Conservation (phyloP, 306 rosid species). For the Cucurbita pepo region DNA sequence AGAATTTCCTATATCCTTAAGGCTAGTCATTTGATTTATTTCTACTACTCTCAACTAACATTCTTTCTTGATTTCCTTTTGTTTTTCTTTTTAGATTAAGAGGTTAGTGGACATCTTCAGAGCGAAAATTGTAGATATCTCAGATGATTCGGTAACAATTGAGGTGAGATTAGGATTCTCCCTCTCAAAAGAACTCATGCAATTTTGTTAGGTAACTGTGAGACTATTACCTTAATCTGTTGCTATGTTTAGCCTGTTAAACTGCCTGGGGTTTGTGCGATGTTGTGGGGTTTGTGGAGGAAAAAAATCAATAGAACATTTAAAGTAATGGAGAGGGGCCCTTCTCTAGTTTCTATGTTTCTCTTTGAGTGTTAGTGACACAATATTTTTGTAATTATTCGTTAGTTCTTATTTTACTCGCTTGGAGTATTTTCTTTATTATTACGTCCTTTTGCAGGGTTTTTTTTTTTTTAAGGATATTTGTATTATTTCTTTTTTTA, state of each 20-base stretch:
- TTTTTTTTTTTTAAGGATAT: background rate
- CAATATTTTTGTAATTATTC: background rate
- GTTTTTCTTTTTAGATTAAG: slow-evolving; percentile 21
- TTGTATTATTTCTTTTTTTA: background rate
- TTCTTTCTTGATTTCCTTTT: background rate
- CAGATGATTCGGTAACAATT: slow-evolving; percentile 28
- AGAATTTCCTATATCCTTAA: background rate
- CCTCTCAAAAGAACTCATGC: background rate
- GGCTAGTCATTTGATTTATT: background rate
- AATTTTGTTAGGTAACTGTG: background rate
- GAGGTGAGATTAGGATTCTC: slow-evolving; percentile 24
- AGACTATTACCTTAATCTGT: background rate
- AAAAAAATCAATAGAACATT: background rate
- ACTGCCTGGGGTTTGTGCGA: background rate
- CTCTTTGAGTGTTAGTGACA: background rate
- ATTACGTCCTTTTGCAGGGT: background rate
- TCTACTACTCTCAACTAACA: background rate
- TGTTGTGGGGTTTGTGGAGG: background rate
- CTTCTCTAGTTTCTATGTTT: background rate
- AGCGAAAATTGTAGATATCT: slow-evolving; percentile 34
- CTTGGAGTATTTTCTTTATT: background rate
- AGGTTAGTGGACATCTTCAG: slow-evolving; percentile 47
- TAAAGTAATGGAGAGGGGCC: background rate
- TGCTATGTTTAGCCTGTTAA: background rate
- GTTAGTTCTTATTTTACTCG: background rate